Conservation (phyloP, 163 green algal genomes). For the Scenedesmus sp. region DNA sequence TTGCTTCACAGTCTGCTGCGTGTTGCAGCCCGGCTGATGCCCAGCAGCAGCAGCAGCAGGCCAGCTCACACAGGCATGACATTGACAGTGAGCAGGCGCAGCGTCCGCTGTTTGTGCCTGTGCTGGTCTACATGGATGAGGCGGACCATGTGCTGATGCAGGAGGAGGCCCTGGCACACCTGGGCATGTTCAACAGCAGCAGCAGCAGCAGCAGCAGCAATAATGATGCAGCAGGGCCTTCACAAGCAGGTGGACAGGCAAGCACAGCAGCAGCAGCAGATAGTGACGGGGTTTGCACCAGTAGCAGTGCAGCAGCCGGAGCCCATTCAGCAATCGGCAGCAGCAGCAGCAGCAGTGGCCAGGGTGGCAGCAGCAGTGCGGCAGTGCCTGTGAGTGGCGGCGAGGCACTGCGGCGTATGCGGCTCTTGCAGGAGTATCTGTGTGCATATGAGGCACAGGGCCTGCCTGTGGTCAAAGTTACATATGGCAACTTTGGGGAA, state of each 20-base stretch:
- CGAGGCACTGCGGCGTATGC: slow-evolving; percentile 53
- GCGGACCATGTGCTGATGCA: slow-evolving; percentile 67
- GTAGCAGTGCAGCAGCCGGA: not conserved
- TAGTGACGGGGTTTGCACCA: not conserved
- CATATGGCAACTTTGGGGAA: slow-evolving; percentile 64
- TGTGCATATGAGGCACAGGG: slow-evolving; percentile 65
- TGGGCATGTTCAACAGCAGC: not conserved
- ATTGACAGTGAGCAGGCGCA: not conserved
- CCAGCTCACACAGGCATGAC: not conserved
- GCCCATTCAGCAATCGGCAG: slow-evolving; percentile 32
- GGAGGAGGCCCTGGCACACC: slow-evolving; percentile 58
- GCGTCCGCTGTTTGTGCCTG: slow-evolving; percentile 79
- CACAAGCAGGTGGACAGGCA: not conserved
- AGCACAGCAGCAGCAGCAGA: not conserved
- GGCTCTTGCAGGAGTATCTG: slow-evolving; percentile 75
- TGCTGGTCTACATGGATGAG: slow-evolving; percentile 76
- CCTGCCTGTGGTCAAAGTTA: slow-evolving; percentile 72
- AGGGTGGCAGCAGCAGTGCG: slow-evolving; percentile 4
- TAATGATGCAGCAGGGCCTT: not conserved
- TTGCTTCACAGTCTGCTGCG: too few species aligned
- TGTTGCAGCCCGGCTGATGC: not conserved
- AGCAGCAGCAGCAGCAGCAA: not conserved
- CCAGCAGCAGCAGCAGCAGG: slow-evolving; percentile 14
- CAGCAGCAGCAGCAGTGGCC: not conserved
- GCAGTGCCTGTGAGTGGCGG: not conserved